Evolutionary conservation across 257 asterid species (phyloP), one percentile per base, ranked within the genome.

Genomic region (Lantana camara): DNA sequence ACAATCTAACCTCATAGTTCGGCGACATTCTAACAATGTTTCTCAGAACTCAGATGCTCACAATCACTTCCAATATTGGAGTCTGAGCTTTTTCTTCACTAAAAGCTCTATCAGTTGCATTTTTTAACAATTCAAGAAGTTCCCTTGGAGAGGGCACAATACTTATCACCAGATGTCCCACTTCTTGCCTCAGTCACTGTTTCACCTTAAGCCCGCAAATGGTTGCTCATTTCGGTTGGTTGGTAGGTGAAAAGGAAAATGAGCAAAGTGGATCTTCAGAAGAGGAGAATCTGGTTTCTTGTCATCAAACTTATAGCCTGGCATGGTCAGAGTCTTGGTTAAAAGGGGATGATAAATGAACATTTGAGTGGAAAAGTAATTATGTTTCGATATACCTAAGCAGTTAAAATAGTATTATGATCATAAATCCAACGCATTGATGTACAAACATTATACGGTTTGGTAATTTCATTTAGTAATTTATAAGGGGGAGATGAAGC

Each of bases 261-360:
- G 83, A 12, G 94, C 94, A 75, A 79, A 85, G 35, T 72, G 78
- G 64, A 81, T 78, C 63, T 44, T 83, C 38, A 85, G 45, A 40
- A 60, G 60, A 42, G 84, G 74, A 38, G 94, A 75, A 4, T 80
- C 87, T 3, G 85, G 75, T 78, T 88, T 85, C 82, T 74, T 82
- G 78, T 88, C 79, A 35, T 88, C 94, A 51, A 88, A 88, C 80
- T 76, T 83, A 79, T 88, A 88, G 40, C 87, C 96, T 85, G n/a
- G 80, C 73, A 69, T 51, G n/a, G 63, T 63, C 56, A 48, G 58
- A 54, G 35, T 62, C 30, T 14, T 30, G 51, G 44, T 71, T 3
- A 62, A 63, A 63, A 24, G 41, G 59, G 50, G 60, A 19, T 52
- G 45, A 49, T 48, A 30, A 24, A 35, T 40, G 24, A 50, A 68